phyloP scores from a whole-genome alignment of 192 early-diverging fungal species.

The Ambispora gerdemannii region DNA sequence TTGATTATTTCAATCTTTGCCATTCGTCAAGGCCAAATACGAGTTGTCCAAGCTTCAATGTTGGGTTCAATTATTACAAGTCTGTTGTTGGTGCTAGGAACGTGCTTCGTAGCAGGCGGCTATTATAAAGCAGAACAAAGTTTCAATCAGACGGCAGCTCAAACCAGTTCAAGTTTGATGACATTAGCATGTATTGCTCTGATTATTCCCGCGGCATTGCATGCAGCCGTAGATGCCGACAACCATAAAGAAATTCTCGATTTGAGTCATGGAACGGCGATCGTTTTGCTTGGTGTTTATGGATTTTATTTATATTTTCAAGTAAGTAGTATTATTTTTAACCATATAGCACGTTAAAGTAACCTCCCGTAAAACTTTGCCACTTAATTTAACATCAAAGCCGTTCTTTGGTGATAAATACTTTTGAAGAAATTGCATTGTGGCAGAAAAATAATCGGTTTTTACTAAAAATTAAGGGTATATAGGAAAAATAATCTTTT shows the following conservation, averaged over 20 bases:
- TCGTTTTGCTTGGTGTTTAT: slow-evolving; percentile 67
- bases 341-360: too few relatives aligned
- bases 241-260: slow-evolving; percentile 59
- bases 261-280: slow-evolving; percentile 62
- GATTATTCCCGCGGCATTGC: slow-evolving; percentile 69
- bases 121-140: slow-evolving; percentile 58
- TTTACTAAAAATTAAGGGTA: too few relatives aligned
- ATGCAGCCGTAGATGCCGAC: slow-evolving; percentile 47
- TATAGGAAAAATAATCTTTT: background rate
- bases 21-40: slow-evolving; percentile 57
- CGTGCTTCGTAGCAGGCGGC: slow-evolving; percentile 84
- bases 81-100: slow-evolving; percentile 81
- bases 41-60: slow-evolving; percentile 61
- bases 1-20: slow-evolving; percentile 78
- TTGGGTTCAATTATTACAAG: slow-evolving; percentile 87
- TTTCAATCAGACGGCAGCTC: slow-evolving; percentile 69
- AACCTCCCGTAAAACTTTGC: too few relatives aligned
- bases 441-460: too few relatives aligned
- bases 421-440: too few relatives aligned
- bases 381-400: too few relatives aligned
- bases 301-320: slow-evolving; percentile 78
- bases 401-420: too few relatives aligned
- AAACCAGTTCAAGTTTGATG: slow-evolving; percentile 65
- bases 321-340: too few relatives aligned
- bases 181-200: slow-evolving; percentile 64